Conservation (phyloP, 495 filamentous ascomycete species). For the Neurospora tetrasperma region DNA sequence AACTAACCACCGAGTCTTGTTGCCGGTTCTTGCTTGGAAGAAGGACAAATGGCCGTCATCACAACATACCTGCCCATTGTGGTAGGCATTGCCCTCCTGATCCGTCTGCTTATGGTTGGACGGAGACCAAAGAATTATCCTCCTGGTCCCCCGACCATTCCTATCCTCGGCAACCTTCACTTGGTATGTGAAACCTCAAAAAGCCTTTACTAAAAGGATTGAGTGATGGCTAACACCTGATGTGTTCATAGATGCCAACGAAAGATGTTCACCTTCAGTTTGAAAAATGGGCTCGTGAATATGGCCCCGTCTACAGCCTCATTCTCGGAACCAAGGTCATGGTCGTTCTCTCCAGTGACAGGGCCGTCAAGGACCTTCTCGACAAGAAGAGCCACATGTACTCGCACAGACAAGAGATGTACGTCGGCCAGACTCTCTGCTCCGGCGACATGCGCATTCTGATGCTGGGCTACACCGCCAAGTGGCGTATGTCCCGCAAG, state of each 20-base stretch:
- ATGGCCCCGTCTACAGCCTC: slow-evolving; percentile 30
- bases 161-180: slow-evolving; percentile 27
- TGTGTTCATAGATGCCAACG: slow-evolving; percentile 15
- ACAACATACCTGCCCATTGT: slow-evolving; percentile 12
- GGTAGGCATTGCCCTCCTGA: slow-evolving; percentile 16
- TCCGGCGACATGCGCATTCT: slow-evolving; percentile 23
- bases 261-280: slow-evolving; percentile 27
- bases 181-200: slow-evolving; percentile 9
- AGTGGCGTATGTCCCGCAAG: slow-evolving; percentile 34
- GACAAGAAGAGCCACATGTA: slow-evolving; percentile 31
- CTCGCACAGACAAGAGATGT: slow-evolving; percentile 26
- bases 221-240: not conserved
- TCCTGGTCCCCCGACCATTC: slow-evolving; percentile 26
- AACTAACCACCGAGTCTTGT: not conserved
- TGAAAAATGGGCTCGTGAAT: slow-evolving; percentile 28
- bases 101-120: slow-evolving; percentile 18
- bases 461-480: slow-evolving; percentile 29
- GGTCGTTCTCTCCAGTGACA: slow-evolving; percentile 26
- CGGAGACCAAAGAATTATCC: slow-evolving; percentile 22
- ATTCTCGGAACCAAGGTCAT: slow-evolving; percentile 30
- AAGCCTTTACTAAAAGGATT: not conserved
- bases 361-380: slow-evolving; percentile 28
- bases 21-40: not conserved
- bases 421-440: slow-evolving; percentile 25
- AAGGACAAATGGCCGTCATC: slow-evolving; percentile 13